These are phyloP conservation scores for Oxyria digyna DNA, from an alignment of 148 eudicot genomes.

Conservation along the genomic window DNA sequence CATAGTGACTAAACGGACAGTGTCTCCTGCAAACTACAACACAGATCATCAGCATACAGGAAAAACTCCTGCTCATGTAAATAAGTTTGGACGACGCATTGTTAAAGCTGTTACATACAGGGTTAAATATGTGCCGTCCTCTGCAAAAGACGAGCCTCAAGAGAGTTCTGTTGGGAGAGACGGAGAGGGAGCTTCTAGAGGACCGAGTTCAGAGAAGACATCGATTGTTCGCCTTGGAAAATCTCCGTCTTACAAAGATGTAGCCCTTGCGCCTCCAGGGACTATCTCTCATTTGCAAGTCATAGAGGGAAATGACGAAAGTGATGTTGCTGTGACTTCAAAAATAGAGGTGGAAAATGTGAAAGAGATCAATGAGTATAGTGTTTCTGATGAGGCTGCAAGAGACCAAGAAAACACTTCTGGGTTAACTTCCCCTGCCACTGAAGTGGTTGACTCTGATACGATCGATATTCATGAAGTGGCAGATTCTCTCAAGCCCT, in stretches of 20 bases:
- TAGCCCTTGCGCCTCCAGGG: conserved; percentile 96
- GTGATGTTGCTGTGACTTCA: conserved; percentile 12
- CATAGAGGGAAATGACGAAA: conserved; percentile 22
- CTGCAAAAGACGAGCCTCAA: conserved; percentile 25
- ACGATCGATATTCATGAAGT: conserved; percentile 36
- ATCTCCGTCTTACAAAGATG: conserved; percentile 98
- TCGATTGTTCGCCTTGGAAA: conserved; percentile 76
- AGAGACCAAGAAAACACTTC: conserved; percentile 17
- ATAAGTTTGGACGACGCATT: conserved; percentile 71
- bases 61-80: conserved; percentile 33
- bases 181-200: conserved; percentile 22
- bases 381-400: conserved; percentile 16
- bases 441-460: conserved; percentile 28
- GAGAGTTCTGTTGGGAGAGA: conserved; percentile 36
- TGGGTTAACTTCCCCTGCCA: conserved; percentile 15
- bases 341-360: conserved; percentile 20
- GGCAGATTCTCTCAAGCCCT: conserved; percentile 22
- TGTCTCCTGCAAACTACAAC: conserved; percentile 47
- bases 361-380: conserved; percentile 26
- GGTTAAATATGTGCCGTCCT: conserved; percentile 68
- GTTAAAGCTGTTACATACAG: conserved; percentile 74
- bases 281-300: conserved; percentile 61
- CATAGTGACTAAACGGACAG: conserved; percentile 50
- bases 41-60: conserved; percentile 51
- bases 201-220: conserved; percentile 39